phyloP scores from a whole-genome alignment of 176 grass and related monocot species.

The Saccharum officinarum region DNA sequence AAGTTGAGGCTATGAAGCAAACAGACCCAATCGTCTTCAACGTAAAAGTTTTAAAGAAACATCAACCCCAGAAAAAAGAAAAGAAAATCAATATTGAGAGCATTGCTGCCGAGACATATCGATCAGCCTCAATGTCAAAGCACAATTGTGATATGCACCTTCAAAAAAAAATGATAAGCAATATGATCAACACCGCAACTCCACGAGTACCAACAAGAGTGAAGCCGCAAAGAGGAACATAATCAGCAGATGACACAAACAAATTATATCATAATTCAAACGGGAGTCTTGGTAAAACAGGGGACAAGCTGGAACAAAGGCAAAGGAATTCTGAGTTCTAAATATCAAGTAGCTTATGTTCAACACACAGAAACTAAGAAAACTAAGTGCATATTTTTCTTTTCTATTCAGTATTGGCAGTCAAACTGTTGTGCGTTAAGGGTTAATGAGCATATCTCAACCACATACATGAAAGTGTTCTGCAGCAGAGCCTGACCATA shows the following conservation, averaged over 20 bases:
- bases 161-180: too few species aligned
- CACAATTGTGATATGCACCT: too few species aligned
- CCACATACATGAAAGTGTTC: neutral
- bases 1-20: neutral
- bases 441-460: neutral
- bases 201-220: neutral
- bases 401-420: neutral
- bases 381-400: neutral
- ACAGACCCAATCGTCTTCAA: neutral
- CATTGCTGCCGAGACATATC: neutral
- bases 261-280: neutral
- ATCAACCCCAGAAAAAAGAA: neutral
- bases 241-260: neutral
- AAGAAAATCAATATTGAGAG: neutral
- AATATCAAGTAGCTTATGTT: neutral
- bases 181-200: neutral
- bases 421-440: neutral
- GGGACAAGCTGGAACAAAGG: neutral
- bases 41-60: neutral
- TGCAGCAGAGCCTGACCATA: neutral
- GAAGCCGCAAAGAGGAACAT: neutral
- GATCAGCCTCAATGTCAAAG: neutral
- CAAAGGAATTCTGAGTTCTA: too few species aligned
- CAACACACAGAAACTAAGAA: neutral
- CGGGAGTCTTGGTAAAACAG: neutral